Evolutionary conservation across 2,329 filamentous ascomycete genomes (phyloP).

Genomic region (Orbilia brochopaga): DNA sequence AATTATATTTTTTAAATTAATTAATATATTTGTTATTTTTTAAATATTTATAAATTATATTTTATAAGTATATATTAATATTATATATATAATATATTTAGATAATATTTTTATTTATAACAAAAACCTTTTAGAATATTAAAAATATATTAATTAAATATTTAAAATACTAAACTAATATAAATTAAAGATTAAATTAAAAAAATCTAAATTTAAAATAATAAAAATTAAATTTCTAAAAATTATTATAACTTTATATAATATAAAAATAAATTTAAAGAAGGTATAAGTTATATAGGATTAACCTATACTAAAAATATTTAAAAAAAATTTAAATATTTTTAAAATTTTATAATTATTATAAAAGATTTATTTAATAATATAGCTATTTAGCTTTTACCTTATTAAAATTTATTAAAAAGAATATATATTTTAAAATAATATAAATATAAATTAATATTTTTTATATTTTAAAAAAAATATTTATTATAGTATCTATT

Average conservation of each 20-base stretch:
- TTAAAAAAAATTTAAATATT: conserved; percentile 5
- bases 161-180: neutral
- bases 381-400: conserved; percentile 4
- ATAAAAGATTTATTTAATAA: conserved; percentile 11
- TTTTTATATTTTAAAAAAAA: no score
- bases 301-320: neutral
- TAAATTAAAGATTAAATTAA: no score
- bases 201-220: conserved; percentile 8
- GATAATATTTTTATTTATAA: conserved; percentile 36
- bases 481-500: no score
- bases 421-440: neutral
- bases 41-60: conserved; percentile 27
- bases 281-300: neutral
- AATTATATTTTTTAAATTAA: conserved; percentile 28
- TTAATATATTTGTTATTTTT: conserved; percentile 25
- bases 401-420: conserved; percentile 4
- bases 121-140: conserved; percentile 6
- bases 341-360: conserved; percentile 5
- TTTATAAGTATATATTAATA: conserved; percentile 10
- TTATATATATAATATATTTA: conserved; percentile 29
- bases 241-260: conserved; percentile 2
- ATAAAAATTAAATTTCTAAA: conserved; percentile 1
- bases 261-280: neutral
- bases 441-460: neutral
- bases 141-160: conserved; percentile 16